These are phyloP conservation scores for Penicillium coffeae DNA, from an alignment of 495 filamentous ascomycete species.

Conservation along the genomic window DNA sequence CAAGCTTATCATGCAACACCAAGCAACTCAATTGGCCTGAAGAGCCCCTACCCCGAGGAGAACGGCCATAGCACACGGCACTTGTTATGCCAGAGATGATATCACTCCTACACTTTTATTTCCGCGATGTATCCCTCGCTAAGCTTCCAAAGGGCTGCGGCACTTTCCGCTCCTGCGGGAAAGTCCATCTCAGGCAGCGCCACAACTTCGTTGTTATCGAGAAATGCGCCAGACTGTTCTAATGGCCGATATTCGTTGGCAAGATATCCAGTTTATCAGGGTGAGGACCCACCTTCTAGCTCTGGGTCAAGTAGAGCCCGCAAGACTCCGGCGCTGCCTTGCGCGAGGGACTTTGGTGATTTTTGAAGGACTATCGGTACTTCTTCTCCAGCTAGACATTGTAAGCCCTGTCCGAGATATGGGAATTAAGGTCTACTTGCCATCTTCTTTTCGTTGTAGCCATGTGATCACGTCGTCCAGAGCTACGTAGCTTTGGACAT, in stretches of 20 bases:
- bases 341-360: constrained; percentile 17
- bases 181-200: constrained; percentile 22
- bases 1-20: constrained; percentile 4
- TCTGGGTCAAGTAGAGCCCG: constrained; percentile 23
- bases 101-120: neutral
- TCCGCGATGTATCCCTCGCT: constrained; percentile 46
- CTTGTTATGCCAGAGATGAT: too few relatives aligned
- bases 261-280: neutral
- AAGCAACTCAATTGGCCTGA: neutral
- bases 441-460: constrained; percentile 20
- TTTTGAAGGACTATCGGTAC: constrained; percentile 20
- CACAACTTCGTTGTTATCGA: constrained; percentile 30
- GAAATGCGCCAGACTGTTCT: constrained; percentile 26
- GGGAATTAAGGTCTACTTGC: neutral
- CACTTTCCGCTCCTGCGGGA: constrained; percentile 30
- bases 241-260: neutral
- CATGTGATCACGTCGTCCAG: constrained; percentile 19
- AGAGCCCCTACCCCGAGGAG: too few relatives aligned
- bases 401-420: neutral
- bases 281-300: constrained; percentile 9
- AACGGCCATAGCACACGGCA: too few relatives aligned
- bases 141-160: constrained; percentile 42
- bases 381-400: constrained; percentile 14
- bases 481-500: constrained; percentile 14
- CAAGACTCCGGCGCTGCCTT: constrained; percentile 19